Conservation (phyloP, 768 basidiomycete genomes). For the Phanerochaete sordida region DNA sequence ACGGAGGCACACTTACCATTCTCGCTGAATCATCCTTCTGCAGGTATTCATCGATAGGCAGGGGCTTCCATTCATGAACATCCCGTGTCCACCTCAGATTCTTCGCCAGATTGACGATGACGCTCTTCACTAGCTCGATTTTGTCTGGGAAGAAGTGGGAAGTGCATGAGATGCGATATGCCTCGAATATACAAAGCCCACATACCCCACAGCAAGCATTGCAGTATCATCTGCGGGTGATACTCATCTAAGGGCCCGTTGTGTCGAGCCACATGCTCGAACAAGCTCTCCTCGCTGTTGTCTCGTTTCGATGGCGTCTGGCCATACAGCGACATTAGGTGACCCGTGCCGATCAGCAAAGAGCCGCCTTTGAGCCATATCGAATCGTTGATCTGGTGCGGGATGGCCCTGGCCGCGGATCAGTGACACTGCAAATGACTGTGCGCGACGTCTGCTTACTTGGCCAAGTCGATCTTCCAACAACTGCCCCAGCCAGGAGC, state of each 20-base stretch:
- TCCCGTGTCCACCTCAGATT: constrained; percentile 32
- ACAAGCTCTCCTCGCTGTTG: constrained; percentile 47
- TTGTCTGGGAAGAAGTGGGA: constrained; percentile 53
- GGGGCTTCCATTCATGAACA: constrained; percentile 38
- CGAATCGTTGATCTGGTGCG: constrained; percentile 80
- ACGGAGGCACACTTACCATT: constrained; percentile 10
- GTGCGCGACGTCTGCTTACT: constrained; percentile 42
- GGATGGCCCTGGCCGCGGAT: constrained; percentile 52
- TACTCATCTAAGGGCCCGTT: constrained; percentile 90
- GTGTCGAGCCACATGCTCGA: constrained; percentile 76
- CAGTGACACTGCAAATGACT: background rate
- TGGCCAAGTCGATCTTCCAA: constrained; percentile 63
- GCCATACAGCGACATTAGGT: constrained; percentile 80
- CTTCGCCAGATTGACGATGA: constrained; percentile 65
- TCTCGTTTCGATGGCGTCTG: constrained; percentile 29
- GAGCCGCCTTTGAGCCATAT: constrained; percentile 88
- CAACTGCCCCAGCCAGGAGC: constrained; percentile 77
- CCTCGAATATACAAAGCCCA: background rate
- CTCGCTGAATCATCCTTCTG: constrained; percentile 24
- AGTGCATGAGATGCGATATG: background rate
- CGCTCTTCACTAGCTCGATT: constrained; percentile 77
- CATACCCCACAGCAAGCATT: constrained; percentile 89
- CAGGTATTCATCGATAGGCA: constrained; percentile 59
- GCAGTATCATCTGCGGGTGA: constrained; percentile 90
- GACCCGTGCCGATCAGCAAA: constrained; percentile 77